phyloP scores from a whole-genome alignment of 106 monocot genomes.

The Acanthochlamys bracteata region DNA sequence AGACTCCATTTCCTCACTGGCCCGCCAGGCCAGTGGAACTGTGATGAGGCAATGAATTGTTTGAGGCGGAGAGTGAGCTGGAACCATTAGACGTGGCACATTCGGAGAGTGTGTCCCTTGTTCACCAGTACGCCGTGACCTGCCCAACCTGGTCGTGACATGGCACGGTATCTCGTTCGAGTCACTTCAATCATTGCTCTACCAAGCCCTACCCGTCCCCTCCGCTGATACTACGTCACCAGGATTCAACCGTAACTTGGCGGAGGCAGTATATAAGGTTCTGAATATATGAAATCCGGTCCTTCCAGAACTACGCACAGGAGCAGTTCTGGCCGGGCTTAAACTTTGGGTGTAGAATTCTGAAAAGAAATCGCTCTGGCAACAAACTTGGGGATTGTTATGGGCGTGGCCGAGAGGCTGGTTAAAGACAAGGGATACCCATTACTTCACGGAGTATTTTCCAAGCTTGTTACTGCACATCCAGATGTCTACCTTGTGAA shows the following conservation, averaged over 20 bases:
- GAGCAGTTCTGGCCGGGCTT: slow-evolving; percentile 47
- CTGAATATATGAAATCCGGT: slow-evolving; percentile 74
- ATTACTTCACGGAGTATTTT: slow-evolving; percentile 60
- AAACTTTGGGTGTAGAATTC: slow-evolving; percentile 32
- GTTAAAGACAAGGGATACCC: slow-evolving; percentile 96
- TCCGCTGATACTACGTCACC: slow-evolving; percentile 39
- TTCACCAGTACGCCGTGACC: slow-evolving; percentile 40
- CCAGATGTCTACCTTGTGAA: slow-evolving; percentile 52
- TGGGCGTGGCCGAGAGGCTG: slow-evolving; percentile 82
- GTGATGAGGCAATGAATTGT: slow-evolving; percentile 66
- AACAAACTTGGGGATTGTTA: slow-evolving; percentile 33
- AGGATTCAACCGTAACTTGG: slow-evolving; percentile 33
- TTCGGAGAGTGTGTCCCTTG: slow-evolving; percentile 82
- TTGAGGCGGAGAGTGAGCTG: slow-evolving; percentile 30
- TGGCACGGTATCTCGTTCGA: slow-evolving; percentile 96
- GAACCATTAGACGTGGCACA: slow-evolving; percentile 81
- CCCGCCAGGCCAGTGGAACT: slow-evolving; percentile 47
- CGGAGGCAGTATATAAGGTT: slow-evolving; percentile 46
- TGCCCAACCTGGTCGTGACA: slow-evolving; percentile 73
- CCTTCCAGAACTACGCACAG: slow-evolving; percentile 82
- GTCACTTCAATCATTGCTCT: slow-evolving; percentile 60
- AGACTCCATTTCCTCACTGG: background rate
- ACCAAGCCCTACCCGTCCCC: slow-evolving; percentile 53
- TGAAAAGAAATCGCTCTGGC: slow-evolving; percentile 51
- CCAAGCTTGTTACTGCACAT: slow-evolving; percentile 25